Evolutionary conservation across 257 asterid genomes (phyloP), one percentile per base, ranked within the genome.

Genomic region (Solanum pinnatisectum): DNA sequence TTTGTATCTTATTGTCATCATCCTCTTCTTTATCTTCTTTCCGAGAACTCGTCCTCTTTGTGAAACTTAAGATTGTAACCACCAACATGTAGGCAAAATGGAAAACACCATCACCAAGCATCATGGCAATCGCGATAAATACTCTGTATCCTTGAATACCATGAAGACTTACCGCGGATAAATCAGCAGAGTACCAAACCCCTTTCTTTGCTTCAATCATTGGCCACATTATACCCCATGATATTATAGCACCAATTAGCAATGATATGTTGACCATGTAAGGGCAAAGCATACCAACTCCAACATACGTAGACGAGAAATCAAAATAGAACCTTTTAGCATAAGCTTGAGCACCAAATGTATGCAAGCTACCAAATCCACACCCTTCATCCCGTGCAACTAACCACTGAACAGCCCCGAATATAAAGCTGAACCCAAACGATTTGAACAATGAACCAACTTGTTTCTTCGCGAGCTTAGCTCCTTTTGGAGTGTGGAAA

Each of bases 401-500:
- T 89, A 96, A 93, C 98, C 99, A 96, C 76, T 96, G 95, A 89
- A 96, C 89, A 87, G 86, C 92, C 3, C 93, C 98, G 84, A 93
- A 95, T 0, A 71, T 0, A 78, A 96, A 93, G 93, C 98, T 94
- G 49, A 89, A 92, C 4, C 87, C 22, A 70, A 95, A 94, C 52
- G 95, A 87, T 86, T 94, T 94, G 94, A 95, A 95, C 11, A 96
- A 94, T 1, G 90, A 67, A 89, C 63, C 60, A 14, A 95, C 99
- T 90, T 94, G 95, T 84, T 91, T 92, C 96, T 92, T 93, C 32
- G 98, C 99, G 25, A 94, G 90, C 87, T 90, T 92, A 40, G 96
- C 98, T 59, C 97, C 99, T 87, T 88, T 95, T 16, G 98, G 95
- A 33, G 98, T 96, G 91, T 96, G 99, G 72, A 95, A 95, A 87